Evolutionary conservation across 257 asterid genomes (phyloP).

Genomic region (Penstemon barbatus): DNA sequence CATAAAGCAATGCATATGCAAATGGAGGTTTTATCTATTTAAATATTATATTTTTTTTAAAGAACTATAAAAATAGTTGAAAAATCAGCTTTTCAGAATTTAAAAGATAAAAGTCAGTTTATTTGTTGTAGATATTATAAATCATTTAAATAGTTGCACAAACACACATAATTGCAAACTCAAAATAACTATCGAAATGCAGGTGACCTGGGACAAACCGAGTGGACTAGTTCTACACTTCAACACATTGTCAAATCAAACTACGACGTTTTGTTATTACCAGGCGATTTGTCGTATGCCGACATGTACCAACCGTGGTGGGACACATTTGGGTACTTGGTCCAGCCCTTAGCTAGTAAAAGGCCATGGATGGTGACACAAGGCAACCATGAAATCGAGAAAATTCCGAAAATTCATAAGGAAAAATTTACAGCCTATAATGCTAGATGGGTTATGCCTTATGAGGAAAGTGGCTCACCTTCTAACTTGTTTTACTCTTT

Average conservation of each 20-base stretch:
- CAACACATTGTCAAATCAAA: conserved; percentile 44
- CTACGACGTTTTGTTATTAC: conserved; percentile 33
- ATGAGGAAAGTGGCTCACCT: conserved; percentile 47
- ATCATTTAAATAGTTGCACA: too few relatives aligned
- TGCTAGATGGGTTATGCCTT: conserved; percentile 76
- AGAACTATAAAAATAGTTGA: too few relatives aligned
- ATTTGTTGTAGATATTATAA: too few relatives aligned
- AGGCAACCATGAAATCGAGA: conserved; percentile 71
- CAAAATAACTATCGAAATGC: not conserved
- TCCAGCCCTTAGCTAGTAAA: conserved; percentile 54
- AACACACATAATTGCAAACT: not conserved
- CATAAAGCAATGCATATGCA: too few relatives aligned
- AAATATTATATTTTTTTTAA: too few relatives aligned
- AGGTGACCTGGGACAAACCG: conserved; percentile 75
- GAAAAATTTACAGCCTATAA: conserved; percentile 49
- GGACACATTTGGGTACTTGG: conserved; percentile 65
- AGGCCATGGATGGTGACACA: conserved; percentile 82
- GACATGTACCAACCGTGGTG: conserved; percentile 47
- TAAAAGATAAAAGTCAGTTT: too few relatives aligned
- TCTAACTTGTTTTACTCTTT: conserved; percentile 72
- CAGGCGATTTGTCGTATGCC: conserved; percentile 74
- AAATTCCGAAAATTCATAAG: conserved; percentile 26
- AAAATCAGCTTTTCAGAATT: not conserved
- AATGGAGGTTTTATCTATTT: too few relatives aligned
- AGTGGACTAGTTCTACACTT: conserved; percentile 52